Conservation (phyloP, 176 grass and related monocot species). For the Zea mays region Zm-B73-REFERENCE-NAM-5.0 NC_050099.1:63702001-63702500, state of each 20-base stretch:
- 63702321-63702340: background rate
- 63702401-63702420: conserved; percentile 47
- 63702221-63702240: conserved; percentile 4
- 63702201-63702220: conserved; percentile 74
- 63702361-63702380: conserved; percentile 78
- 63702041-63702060: conserved; percentile 63
- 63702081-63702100: conserved; percentile 44
- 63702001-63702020: conserved; percentile 28
- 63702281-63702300: conserved; percentile 74
- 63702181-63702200: conserved; percentile 52
- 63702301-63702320: conserved; percentile 54
- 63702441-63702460: conserved; percentile 65
- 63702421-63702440: conserved; percentile 1
- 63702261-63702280: conserved; percentile 94
- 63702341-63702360: conserved; percentile 29
- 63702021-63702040: conserved; percentile 38
- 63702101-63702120: conserved; percentile 11
- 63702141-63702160: conserved; percentile 92
- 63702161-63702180: conserved; percentile 94
- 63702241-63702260: conserved; percentile 46
- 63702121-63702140: conserved; percentile 64
- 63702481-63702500: conserved; percentile 45
- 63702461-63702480: conserved; percentile 49
- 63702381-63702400: conserved; percentile 89
- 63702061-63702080: conserved; percentile 88